Conservation (phyloP, 441 rosid genomes). For the Melastoma candidum region DNA sequence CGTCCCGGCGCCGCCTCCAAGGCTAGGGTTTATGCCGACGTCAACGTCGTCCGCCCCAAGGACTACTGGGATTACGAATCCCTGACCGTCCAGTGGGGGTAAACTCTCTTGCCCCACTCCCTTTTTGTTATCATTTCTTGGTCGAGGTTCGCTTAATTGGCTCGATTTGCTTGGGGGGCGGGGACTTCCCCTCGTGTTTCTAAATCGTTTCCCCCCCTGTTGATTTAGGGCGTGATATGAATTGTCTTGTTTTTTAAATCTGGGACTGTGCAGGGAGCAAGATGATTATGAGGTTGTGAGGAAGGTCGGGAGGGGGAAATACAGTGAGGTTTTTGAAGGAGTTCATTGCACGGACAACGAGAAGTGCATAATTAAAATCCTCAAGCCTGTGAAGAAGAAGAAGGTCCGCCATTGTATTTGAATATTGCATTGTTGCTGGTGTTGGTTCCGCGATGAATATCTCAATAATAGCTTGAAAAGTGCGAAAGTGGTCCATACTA, state of each 20-base stretch:
- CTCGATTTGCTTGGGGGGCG: not conserved
- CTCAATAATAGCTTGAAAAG: too few species aligned
- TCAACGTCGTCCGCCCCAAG: conserved; percentile 76
- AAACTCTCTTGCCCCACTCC: conserved; percentile 4
- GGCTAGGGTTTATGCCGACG: conserved; percentile 85
- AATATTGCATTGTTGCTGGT: too few species aligned
- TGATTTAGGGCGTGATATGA: not conserved
- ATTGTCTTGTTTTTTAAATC: conserved; percentile 3
- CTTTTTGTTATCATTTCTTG: not conserved
- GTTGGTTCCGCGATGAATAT: too few species aligned
- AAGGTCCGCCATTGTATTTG: conserved; percentile 36
- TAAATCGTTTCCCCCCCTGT: not conserved
- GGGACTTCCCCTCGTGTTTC: too few species aligned
- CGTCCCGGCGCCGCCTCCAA: conserved; percentile 94
- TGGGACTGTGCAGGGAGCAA: conserved; percentile 50
- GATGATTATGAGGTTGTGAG: conserved; percentile 97
- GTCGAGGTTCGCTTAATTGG: not conserved
- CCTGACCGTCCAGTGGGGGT: conserved; percentile 97
- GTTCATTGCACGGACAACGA: conserved; percentile 67
- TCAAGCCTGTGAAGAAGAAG: conserved; percentile 97
- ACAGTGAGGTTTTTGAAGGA: conserved; percentile 97
- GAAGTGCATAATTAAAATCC: conserved; percentile 87
- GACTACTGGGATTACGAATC: conserved; percentile 98
- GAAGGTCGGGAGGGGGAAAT: conserved; percentile 95
- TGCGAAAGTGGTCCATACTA: too few species aligned